Evolutionary conservation across 495 filamentous ascomycete species (phyloP).

Genomic region (Xylaria telfairii): DNA sequence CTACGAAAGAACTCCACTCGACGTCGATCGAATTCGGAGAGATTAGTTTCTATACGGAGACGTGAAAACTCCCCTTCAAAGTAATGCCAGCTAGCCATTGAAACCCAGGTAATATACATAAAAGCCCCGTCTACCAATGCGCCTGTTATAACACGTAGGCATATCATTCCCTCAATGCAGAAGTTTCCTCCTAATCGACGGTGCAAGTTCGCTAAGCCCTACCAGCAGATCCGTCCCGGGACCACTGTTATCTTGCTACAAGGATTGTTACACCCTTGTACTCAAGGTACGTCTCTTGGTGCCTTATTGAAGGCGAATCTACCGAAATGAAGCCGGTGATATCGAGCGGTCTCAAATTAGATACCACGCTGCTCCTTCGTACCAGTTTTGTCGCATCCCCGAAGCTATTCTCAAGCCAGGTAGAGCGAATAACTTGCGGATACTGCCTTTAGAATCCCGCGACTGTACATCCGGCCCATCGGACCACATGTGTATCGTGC

Average conservation of each 20-base stretch:
- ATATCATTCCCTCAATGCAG: conserved; percentile 21
- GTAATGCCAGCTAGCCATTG: conserved; percentile 28
- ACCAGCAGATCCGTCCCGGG: conserved; percentile 34
- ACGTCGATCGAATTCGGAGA: neutral
- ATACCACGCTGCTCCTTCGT: conserved; percentile 5
- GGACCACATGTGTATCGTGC: neutral
- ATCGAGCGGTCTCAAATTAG: neutral
- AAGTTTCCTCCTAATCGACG: conserved; percentile 21
- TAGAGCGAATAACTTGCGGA: conserved; percentile 6
- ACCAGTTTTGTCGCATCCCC: conserved; percentile 4
- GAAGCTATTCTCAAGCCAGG: conserved; percentile 5
- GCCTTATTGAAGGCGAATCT: conserved; percentile 29
- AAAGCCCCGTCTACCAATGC: conserved; percentile 33
- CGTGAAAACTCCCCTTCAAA: conserved; percentile 10
- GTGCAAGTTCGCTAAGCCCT: conserved; percentile 17
- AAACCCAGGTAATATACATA: conserved; percentile 38
- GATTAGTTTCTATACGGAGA: conserved; percentile 5
- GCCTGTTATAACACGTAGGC: conserved; percentile 16
- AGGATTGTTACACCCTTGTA: conserved; percentile 38
- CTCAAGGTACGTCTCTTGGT: conserved; percentile 8
- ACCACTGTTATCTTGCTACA: conserved; percentile 27
- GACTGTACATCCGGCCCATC: neutral
- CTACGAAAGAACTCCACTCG: neutral
- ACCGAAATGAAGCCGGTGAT: conserved; percentile 29
- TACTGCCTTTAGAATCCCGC: neutral